Evolutionary conservation across 768 basidiomycete species (phyloP), one percentile per base, ranked within the genome.

Genomic region (Favolaschia claudopus): DNA sequence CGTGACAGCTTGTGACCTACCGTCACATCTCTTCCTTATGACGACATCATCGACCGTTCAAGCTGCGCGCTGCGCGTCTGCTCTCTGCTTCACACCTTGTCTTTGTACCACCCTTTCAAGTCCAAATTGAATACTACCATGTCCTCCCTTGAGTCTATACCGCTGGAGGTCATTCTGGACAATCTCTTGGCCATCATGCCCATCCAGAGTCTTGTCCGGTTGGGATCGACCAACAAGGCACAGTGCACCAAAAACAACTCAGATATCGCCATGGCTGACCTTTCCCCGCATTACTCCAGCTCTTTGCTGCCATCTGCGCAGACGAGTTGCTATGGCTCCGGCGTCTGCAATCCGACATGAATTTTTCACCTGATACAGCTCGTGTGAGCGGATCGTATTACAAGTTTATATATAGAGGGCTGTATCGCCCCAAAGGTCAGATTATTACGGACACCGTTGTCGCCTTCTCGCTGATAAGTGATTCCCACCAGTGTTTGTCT

Each of bases 251-350:
- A 24, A 36, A 17, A 5, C 15, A n/a, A 15, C 8, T 7, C 17
- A 20, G n/a, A 43, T 40, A 19, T 29, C 36, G 56, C 33, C 45
- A 31, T 52, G 27, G n/a, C 28, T 53, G 31, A 44, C 29, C 19
- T 29, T n/a, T n/a, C 7, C 31, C 17, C 20, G 22, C 17, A 15
- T 56, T 46, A 43, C 27, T 42, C 29, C 66, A 82, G 80, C 81
- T 82, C 70, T 91, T 93, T 67, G 80, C 85, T 42, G 61, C 72
- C 13, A 65, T 90, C 24, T 84, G 83, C 67, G 77, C 82, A 13
- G 92, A 95, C 68, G 89, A 93, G 55, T 87, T 86, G 0, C 81
- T 94, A 58, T 96, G 94, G 94, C 88, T 86, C 69, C 79, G 84
- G 27, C 89, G 84, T 59, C 74, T 92, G 9, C 69, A 79, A 28